Evolutionary conservation across 2,329 filamentous ascomycete species (phyloP).

Genomic region (Plenodomus biglobosus): DNA sequence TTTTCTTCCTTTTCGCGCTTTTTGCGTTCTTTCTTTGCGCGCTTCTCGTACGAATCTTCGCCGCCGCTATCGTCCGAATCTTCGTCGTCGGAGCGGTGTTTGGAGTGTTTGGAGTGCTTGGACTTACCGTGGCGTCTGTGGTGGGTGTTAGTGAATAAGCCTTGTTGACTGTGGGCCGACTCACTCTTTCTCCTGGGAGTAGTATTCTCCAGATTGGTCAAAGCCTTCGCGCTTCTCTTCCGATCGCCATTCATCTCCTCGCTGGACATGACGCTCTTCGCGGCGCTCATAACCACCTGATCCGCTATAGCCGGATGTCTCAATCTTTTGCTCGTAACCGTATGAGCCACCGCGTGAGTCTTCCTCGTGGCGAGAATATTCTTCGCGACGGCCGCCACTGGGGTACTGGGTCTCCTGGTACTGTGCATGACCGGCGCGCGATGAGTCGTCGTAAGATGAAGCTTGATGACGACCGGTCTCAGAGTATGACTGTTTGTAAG

Average conservation of each 20-base stretch:
- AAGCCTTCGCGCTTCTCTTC: slow-evolving; percentile 43
- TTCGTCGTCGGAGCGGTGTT: slow-evolving; percentile 48
- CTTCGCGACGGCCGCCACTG: slow-evolving; percentile 59
- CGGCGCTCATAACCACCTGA: slow-evolving; percentile 62
- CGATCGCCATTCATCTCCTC: slow-evolving; percentile 45
- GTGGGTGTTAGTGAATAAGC: not conserved
- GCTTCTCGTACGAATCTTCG: slow-evolving; percentile 31
- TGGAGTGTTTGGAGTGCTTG: slow-evolving; percentile 45
- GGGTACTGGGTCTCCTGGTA: slow-evolving; percentile 61
- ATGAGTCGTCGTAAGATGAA: slow-evolving; percentile 38
- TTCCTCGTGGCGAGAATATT: slow-evolving; percentile 64
- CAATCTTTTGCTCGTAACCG: slow-evolving; percentile 61
- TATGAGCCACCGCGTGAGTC: slow-evolving; percentile 51
- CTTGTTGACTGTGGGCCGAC: not conserved
- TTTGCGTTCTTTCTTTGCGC: slow-evolving; percentile 23
- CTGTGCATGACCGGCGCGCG: slow-evolving; percentile 63
- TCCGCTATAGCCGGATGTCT: slow-evolving; percentile 52
- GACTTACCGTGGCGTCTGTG: slow-evolving; percentile 40
- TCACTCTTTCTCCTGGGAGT: slow-evolving; percentile 47
- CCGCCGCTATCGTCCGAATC: slow-evolving; percentile 29
- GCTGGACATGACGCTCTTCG: slow-evolving; percentile 57
- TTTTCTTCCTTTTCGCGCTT: slow-evolving; percentile 26
- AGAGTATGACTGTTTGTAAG: slow-evolving; percentile 61
- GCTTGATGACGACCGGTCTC: slow-evolving; percentile 60
- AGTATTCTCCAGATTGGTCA: slow-evolving; percentile 44